A percentile compares a stretch with the other conserved stretches of the same genome.
Conservation (phyloP, 2,329 filamentous ascomycete genomes). For the Penicillium sp. region DNA sequence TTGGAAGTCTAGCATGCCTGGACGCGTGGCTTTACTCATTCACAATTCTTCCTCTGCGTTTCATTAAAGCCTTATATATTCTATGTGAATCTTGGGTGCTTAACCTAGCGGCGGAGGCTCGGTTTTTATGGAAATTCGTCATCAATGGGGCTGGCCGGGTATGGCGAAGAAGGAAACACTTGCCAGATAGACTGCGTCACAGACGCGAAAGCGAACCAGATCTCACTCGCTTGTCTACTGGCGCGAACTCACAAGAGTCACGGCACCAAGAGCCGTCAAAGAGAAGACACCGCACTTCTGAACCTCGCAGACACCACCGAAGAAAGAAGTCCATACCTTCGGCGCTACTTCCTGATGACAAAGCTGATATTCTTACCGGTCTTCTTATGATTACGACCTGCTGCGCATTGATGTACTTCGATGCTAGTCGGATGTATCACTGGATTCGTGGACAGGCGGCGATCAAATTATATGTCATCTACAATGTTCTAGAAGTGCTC, state of each 20-base stretch:
- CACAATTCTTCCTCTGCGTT: slow-evolving; percentile 88
- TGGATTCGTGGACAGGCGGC: slow-evolving; percentile 93
- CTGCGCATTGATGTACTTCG: slow-evolving; percentile 80
- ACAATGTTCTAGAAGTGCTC: slow-evolving; percentile 88
- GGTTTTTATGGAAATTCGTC: slow-evolving; percentile 72
- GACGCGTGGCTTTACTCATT: slow-evolving; percentile 97
- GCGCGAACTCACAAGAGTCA: slow-evolving; percentile 21
- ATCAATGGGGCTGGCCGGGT: slow-evolving; percentile 76
- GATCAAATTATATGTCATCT: slow-evolving; percentile 98
- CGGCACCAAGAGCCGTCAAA: slow-evolving; percentile 24
- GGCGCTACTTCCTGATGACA: slow-evolving; percentile 80
- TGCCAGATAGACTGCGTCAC: slow-evolving; percentile 15
- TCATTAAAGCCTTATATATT: slow-evolving; percentile 75
- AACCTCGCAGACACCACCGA: slow-evolving; percentile 56
- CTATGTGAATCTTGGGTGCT: slow-evolving; percentile 76
- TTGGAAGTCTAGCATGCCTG: slow-evolving; percentile 86
- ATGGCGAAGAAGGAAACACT: slow-evolving; percentile 60
- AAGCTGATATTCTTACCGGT: slow-evolving; percentile 91
- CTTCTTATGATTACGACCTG: slow-evolving; percentile 84
- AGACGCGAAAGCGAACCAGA: slow-evolving; percentile 23
- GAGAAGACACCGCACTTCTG: slow-evolving; percentile 29
- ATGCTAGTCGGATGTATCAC: slow-evolving; percentile 97
- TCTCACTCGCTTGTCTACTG: slow-evolving; percentile 15
- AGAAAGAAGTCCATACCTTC: slow-evolving; percentile 84
- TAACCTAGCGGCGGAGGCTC: slow-evolving; percentile 68